Evolutionary conservation across 2,329 filamentous ascomycete species (phyloP), one percentile per base, ranked within the genome.

Genomic region (Magnaporthales sp.): DNA sequence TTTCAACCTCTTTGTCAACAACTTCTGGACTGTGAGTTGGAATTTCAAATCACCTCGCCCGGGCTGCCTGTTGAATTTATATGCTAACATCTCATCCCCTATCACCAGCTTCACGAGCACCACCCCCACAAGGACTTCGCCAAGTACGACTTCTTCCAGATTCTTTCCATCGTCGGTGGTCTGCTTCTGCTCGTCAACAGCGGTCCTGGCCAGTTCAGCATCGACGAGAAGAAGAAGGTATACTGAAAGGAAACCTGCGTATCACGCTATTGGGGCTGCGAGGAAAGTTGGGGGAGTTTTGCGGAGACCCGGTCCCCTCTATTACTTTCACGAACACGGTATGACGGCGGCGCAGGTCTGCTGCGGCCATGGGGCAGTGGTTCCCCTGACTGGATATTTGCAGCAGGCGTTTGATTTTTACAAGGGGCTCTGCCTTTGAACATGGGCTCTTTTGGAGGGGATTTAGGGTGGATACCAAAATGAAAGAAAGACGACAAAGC

Each of bases 81-180:
- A 13, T 24, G 51, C 26, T 29, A 31, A 65, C 30, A 19, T 26
- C 2, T 19, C 54, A n/a, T 63, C 62, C 38, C 9, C 27, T 19
- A 15, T 51, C 24, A 65, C 29, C 71, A 96, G 91, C 92, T 99
- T 72, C 94, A 98, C 83, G 91, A 94, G 72, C 91, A 96, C 82
- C 95, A 99, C 83, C 95, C 95, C 63, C 94, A 98, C 86, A 98
- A 98, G 87, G 95, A 99, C 80, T 99, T 99, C 77, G 95, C 95
- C 84, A 99, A 99, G 83, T 99, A 99, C 86, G 95, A 99, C 79
- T 99, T 99, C 85, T 99, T 99, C 89, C 95, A 99, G 84, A 97
- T 98, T 74, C 85, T 99, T 66, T 99, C 95, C 65, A 99, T 99
- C 77, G 94, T 98, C 71, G 95, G 95, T 70, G 95, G 95, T 78